Percentiles rank a stretch among this genome's conserved stretches.
Conservation (phyloP, 495 filamentous ascomycete species). For the Hypomontagnella monticulosa region DNA sequence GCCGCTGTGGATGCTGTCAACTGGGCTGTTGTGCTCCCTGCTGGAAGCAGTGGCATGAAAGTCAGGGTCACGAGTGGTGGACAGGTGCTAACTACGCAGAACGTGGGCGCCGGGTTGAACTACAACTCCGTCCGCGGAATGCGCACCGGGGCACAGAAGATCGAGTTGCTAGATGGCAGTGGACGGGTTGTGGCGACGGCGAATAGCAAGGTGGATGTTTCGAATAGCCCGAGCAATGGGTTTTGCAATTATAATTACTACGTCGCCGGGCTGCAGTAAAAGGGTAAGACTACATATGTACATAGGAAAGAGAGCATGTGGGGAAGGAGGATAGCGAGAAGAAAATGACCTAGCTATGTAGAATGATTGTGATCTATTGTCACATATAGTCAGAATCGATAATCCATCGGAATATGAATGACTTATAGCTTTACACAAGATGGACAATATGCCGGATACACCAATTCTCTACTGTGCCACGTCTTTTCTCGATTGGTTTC, state of each 20-base stretch:
- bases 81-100: conserved; percentile 13
- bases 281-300: no score
- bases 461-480: no score
- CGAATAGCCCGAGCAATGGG: conserved; percentile 10
- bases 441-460: no score
- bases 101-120: conserved; percentile 9
- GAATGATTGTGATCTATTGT: no score
- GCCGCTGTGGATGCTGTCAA: conserved; percentile 31
- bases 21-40: conserved; percentile 24
- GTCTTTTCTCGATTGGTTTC: no score
- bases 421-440: no score
- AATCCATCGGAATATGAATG: no score
- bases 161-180: conserved; percentile 19
- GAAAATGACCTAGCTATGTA: no score
- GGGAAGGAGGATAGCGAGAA: background rate
- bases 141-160: conserved; percentile 25
- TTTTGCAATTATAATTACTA: conserved; percentile 36
- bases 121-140: conserved; percentile 22
- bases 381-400: no score
- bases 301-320: background rate
- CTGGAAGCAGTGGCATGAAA: background rate
- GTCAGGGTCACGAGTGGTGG: conserved; percentile 30
- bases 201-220: conserved; percentile 14
- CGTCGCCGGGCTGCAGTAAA: conserved; percentile 26
- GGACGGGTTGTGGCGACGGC: conserved; percentile 20